Base-by-base conservation (phyloP, 768 basidiomycete genomes). In the Lactarius pseudohatsudake region DNA sequence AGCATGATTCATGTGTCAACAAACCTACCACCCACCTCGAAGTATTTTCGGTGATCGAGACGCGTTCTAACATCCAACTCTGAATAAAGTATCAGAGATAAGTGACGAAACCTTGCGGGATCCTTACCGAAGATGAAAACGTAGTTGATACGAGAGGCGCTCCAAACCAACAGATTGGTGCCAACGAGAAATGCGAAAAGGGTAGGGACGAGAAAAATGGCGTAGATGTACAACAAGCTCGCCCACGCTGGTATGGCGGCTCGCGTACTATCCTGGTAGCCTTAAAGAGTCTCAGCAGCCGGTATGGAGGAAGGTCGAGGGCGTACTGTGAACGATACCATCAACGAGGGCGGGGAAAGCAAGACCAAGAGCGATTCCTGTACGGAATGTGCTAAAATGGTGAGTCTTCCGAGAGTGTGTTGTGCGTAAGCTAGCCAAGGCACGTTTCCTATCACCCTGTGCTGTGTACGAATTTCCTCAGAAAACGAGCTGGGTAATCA, bases 41-140 rank as follows among this genome's bases (percentile, higher is more conserved):
- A 80, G 70, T 92, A 98, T 77, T 91, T 85, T 32, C 88, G 86
- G 74, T 85, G 84, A 74, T 97, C 92, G 62, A 70, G 62, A 56
- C 65, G 64, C 7, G 65, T 66, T 34, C 68, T 41, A 8, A 67
- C 57, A 55, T 71, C 69, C 22, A 72, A 53, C 26, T 67, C 67
- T 69, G 36, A 30, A 28, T 16, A 20, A 15, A 4, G 20, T 26
- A 50, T 34, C n/a, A 45, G 40, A 22, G 20, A 57, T 11, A 13
- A 15, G 54, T 18, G 41, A 18, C 18, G 18, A 36, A 56, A 15
- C 50, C 28, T 53, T 41, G 4, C 11, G 20, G 56, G n/a, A 47
- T 30, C 71, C 83, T 45, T 65, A 91, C 90, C 90, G 72, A 96
- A 92, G 41, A 96, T 92, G 75, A 98, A 96, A n/a, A 88, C 84